phyloP scores from a whole-genome alignment of 192 early-diverging fungal genomes.

The Endogone sp. region DNA sequence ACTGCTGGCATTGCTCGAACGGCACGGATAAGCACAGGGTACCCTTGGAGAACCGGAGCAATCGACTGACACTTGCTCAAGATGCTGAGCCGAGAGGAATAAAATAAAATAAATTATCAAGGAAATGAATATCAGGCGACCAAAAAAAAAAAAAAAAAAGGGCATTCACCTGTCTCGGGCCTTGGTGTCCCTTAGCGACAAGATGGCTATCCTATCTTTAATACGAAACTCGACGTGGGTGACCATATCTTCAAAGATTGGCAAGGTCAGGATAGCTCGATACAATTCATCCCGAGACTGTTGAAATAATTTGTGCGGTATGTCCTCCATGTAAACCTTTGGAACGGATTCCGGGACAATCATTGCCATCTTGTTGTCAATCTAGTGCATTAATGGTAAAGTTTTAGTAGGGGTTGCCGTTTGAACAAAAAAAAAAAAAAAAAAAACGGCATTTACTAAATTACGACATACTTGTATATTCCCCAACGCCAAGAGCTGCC shows the following conservation, averaged over 20 bases:
- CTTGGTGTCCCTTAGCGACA: not conserved
- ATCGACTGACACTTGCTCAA: not conserved
- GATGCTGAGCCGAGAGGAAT: too few relatives aligned
- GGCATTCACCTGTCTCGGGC: not conserved
- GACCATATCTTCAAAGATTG: not conserved
- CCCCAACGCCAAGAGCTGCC: not conserved
- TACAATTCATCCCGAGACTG: not conserved
- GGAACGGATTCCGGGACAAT: not conserved
- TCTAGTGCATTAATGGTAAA: not conserved
- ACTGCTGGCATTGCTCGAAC: not conserved
- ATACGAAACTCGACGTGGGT: not conserved
- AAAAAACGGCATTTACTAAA: not conserved
- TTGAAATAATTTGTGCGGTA: not conserved
- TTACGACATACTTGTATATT: not conserved
- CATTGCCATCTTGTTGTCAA: not conserved
- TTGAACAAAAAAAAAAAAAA: too few relatives aligned
- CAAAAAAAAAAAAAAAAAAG: too few relatives aligned
- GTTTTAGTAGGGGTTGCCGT: too few relatives aligned
- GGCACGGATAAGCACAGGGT: not conserved
- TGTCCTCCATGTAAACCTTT: not conserved
- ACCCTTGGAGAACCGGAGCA: not conserved
- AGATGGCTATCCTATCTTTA: not conserved
- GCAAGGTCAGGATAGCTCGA: not conserved
- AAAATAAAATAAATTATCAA: too few relatives aligned
- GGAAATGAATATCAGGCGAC: too few relatives aligned